Evolutionary conservation across 768 basidiomycete genomes (phyloP).

Genomic region (Lactifluus rugatus): DNA sequence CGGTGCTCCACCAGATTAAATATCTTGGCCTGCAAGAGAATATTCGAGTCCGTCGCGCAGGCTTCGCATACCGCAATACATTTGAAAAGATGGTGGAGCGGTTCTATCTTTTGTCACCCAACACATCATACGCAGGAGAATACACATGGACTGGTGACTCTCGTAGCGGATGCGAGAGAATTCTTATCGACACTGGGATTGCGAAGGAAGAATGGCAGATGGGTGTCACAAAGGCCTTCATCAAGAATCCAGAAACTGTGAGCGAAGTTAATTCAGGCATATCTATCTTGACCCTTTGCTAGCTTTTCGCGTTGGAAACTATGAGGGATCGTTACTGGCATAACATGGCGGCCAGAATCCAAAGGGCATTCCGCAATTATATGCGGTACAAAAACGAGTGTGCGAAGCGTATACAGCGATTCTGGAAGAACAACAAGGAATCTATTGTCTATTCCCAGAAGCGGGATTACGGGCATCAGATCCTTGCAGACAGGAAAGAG

Average conservation of each 20-base stretch:
- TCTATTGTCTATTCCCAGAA: slow-evolving; percentile 78
- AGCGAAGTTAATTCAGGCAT: slow-evolving; percentile 21
- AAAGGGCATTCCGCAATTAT: slow-evolving; percentile 93
- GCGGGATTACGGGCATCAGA: slow-evolving; percentile 91
- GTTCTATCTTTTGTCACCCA: slow-evolving; percentile 90
- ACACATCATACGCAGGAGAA: slow-evolving; percentile 96
- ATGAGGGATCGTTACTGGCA: slow-evolving; percentile 99
- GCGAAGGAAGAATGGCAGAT: slow-evolving; percentile 98
- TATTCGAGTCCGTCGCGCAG: slow-evolving; percentile 92
- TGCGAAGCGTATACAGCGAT: slow-evolving; percentile 88
- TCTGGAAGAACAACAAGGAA: slow-evolving; percentile 99
- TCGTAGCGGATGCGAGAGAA: slow-evolving; percentile 84
- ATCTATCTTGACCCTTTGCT: background rate
- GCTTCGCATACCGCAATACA: slow-evolving; percentile 96
- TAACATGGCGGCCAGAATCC: slow-evolving; percentile 96
- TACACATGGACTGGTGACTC: slow-evolving; percentile 93
- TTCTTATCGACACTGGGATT: slow-evolving; percentile 92
- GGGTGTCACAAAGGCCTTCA: slow-evolving; percentile 97
- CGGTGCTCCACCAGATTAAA: slow-evolving; percentile 97
- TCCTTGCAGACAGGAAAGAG: slow-evolving; percentile 88
- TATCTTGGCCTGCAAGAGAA: slow-evolving; percentile 98
- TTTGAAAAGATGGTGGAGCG: slow-evolving; percentile 99
- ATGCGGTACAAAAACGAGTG: slow-evolving; percentile 93
- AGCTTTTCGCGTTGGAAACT: slow-evolving; percentile 96
- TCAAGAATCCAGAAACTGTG: slow-evolving; percentile 98